Evolutionary conservation across 768 basidiomycete species (phyloP).

Genomic region (Xerocomellus amylosporus): DNA sequence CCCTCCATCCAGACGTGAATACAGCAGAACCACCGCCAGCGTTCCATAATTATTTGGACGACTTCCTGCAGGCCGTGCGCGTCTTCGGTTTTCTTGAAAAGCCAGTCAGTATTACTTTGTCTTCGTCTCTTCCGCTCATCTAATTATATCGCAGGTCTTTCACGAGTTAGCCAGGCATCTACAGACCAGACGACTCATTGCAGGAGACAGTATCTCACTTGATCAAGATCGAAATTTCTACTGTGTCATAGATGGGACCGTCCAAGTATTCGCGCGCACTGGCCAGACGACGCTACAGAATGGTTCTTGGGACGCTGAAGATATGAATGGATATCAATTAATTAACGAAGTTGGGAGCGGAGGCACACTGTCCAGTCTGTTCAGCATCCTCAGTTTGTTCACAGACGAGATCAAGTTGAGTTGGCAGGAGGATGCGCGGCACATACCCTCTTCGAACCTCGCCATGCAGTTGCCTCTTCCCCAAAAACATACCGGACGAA

Average conservation of each 20-base stretch:
- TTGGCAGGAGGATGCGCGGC: slow-evolving; percentile 70
- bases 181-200: slow-evolving; percentile 92
- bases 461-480: slow-evolving; percentile 22
- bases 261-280: slow-evolving; percentile 85
- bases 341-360: slow-evolving; percentile 96
- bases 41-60: slow-evolving; percentile 96
- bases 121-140: not conserved
- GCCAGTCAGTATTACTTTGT: slow-evolving; percentile 55
- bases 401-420: slow-evolving; percentile 91
- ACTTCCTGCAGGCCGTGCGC: slow-evolving; percentile 93
- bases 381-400: slow-evolving; percentile 95
- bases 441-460: slow-evolving; percentile 25
- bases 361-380: slow-evolving; percentile 91
- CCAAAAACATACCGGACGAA: slow-evolving; percentile 34
- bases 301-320: slow-evolving; percentile 75
- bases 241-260: slow-evolving; percentile 96
- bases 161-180: slow-evolving; percentile 96
- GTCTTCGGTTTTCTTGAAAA: slow-evolving; percentile 98
- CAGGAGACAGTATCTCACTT: slow-evolving; percentile 90
- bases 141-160: slow-evolving; percentile 60
- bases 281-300: slow-evolving; percentile 50
- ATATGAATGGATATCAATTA: slow-evolving; percentile 93
- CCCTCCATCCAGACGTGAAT: slow-evolving; percentile 90
- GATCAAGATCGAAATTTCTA: slow-evolving; percentile 95
- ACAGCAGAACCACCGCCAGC: slow-evolving; percentile 66